Evolutionary conservation across 2,329 filamentous ascomycete genomes (phyloP).

Genomic region (Arthrocladium fulminans): DNA sequence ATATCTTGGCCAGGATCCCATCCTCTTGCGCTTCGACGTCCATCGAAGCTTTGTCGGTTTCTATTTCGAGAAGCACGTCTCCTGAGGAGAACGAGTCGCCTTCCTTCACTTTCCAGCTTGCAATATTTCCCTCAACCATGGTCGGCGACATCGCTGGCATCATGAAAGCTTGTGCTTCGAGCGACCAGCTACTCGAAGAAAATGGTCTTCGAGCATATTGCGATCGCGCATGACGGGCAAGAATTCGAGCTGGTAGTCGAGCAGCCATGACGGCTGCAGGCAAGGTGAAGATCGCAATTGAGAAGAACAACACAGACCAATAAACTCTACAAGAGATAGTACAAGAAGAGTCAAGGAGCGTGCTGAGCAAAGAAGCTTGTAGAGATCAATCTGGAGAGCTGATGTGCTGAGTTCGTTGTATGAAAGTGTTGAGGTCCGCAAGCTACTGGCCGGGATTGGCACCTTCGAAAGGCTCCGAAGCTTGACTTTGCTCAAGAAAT

Average conservation of each 20-base stretch:
- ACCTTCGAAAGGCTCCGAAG: too few relatives aligned
- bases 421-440: too few relatives aligned
- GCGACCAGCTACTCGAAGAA: constrained; percentile 21
- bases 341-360: too few relatives aligned
- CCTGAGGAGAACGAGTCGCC: constrained; percentile 71
- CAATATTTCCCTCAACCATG: constrained; percentile 89
- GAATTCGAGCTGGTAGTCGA: constrained; percentile 18
- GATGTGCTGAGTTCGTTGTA: too few relatives aligned
- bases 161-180: constrained; percentile 75
- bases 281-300: background rate
- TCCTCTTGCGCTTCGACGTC: constrained; percentile 90
- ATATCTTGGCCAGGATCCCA: constrained; percentile 74
- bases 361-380: too few relatives aligned
- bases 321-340: background rate
- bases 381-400: too few relatives aligned
- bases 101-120: constrained; percentile 77
- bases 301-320: background rate
- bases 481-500: too few relatives aligned
- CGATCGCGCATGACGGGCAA: constrained; percentile 19
- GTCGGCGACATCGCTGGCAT: constrained; percentile 89
- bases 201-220: constrained; percentile 17
- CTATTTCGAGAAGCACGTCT: constrained; percentile 82
- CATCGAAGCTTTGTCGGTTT: constrained; percentile 92
- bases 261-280: constrained; percentile 16
- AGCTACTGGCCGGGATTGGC: too few relatives aligned